A percentile compares a stretch with the other conserved stretches of the same genome.
Evolutionary conservation across 805 yeast genomes (phyloP).

Genomic region (Wickerhamiella parazyma): DNA sequence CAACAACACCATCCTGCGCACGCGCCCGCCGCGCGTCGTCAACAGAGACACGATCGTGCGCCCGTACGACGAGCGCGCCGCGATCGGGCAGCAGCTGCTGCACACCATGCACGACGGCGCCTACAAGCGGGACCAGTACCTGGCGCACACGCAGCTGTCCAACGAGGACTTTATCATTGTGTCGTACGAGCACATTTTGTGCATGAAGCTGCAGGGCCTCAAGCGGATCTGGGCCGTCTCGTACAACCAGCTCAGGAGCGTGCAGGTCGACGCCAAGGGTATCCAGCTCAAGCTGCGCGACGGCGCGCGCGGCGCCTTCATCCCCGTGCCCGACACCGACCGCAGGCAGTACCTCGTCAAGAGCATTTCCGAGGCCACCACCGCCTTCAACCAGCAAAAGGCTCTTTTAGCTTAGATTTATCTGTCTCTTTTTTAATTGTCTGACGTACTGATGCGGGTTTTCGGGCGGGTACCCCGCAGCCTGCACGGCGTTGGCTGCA

Average conservation of each 20-base stretch:
- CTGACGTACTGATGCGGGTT: slow-evolving; percentile 12
- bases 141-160: slow-evolving; percentile 79
- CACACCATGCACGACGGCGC: slow-evolving; percentile 73
- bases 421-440: slow-evolving; percentile 5
- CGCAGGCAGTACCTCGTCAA: slow-evolving; percentile 55
- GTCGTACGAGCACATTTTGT: slow-evolving; percentile 54
- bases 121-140: slow-evolving; percentile 54
- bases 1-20: slow-evolving; percentile 58
- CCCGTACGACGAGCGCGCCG: slow-evolving; percentile 64
- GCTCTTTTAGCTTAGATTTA: slow-evolving; percentile 3
- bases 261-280: slow-evolving; percentile 69
- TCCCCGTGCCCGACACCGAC: slow-evolving; percentile 60
- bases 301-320: slow-evolving; percentile 50
- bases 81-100: slow-evolving; percentile 91
- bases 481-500: slow-evolving; percentile 16
- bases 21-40: slow-evolving; percentile 70
- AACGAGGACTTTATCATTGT: slow-evolving; percentile 65
- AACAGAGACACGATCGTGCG: slow-evolving; percentile 58
- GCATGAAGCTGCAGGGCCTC: slow-evolving; percentile 49
- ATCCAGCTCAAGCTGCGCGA: slow-evolving; percentile 49
- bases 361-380: slow-evolving; percentile 67
- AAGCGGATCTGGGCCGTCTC: slow-evolving; percentile 57
- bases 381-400: slow-evolving; percentile 43
- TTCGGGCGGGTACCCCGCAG: slow-evolving; percentile 15
- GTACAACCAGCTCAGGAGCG: slow-evolving; percentile 52